Conservation (phyloP, 768 basidiomycete genomes). For the Strobilomyces dryophilus region DNA sequence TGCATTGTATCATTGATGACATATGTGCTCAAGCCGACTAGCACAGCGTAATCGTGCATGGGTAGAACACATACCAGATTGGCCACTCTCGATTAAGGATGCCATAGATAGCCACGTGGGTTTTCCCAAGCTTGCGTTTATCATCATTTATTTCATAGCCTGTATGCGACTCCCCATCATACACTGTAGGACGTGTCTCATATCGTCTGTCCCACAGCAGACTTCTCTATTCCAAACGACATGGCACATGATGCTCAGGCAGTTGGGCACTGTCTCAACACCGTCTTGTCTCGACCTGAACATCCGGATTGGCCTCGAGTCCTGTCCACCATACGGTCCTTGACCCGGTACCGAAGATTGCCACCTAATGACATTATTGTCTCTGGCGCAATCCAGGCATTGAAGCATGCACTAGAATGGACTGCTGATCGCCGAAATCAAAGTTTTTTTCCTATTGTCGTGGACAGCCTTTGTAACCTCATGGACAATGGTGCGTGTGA, state of each 20-base stretch:
- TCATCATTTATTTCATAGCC: neutral
- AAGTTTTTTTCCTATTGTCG: too few relatives aligned
- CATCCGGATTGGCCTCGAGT: neutral
- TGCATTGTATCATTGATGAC: too few relatives aligned
- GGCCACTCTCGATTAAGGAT: neutral
- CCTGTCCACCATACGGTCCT: too few relatives aligned
- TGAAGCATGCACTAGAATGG: too few relatives aligned
- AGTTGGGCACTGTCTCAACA: neutral
- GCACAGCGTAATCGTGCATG: neutral
- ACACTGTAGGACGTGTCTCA: neutral
- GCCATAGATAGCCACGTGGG: neutral
- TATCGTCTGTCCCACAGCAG: neutral
- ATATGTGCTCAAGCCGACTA: neutral
- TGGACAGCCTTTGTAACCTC: too few relatives aligned
- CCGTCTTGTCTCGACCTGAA: neutral
- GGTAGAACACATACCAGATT: neutral
- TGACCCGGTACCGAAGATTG: too few relatives aligned
- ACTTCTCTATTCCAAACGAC: neutral
- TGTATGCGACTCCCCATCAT: neutral
- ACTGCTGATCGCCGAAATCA: too few relatives aligned
- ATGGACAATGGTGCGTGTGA: too few relatives aligned
- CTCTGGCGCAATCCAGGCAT: too few relatives aligned
- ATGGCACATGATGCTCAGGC: neutral
- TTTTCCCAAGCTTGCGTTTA: neutral
- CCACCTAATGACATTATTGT: too few relatives aligned